phyloP scores from a whole-genome alignment of 2,329 filamentous ascomycete genomes.

The Aspergillaceae sp. region DNA sequence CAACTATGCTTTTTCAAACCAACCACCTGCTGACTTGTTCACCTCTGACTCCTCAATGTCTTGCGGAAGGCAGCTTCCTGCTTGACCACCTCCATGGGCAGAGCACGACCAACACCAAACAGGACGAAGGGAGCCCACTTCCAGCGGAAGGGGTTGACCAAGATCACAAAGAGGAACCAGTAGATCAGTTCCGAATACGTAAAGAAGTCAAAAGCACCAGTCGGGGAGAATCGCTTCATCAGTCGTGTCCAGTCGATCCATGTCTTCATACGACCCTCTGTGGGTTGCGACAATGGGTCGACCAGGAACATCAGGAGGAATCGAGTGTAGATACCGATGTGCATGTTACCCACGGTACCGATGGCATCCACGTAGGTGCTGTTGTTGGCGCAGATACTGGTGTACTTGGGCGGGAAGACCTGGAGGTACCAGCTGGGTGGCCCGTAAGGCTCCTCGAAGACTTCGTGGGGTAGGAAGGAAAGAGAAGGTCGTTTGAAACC shows the following conservation, averaged over 20 bases:
- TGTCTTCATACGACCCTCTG: constrained; percentile 64
- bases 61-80: constrained; percentile 47
- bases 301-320: constrained; percentile 79
- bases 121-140: constrained; percentile 84
- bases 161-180: constrained; percentile 74
- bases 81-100: constrained; percentile 60
- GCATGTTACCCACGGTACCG: constrained; percentile 75
- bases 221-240: constrained; percentile 62
- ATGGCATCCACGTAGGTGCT: constrained; percentile 75
- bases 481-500: constrained; percentile 69
- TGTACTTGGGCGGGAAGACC: constrained; percentile 67
- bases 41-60: constrained; percentile 18
- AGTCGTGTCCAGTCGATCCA: constrained; percentile 79
- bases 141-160: constrained; percentile 78
- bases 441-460: constrained; percentile 63
- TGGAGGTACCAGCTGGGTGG: constrained; percentile 87
- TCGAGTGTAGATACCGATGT: constrained; percentile 82
- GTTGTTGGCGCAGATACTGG: constrained; percentile 71
- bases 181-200: constrained; percentile 77
- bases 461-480: constrained; percentile 63
- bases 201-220: constrained; percentile 77
- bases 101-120: constrained; percentile 58
- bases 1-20: too few relatives aligned
- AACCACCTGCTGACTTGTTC: too few relatives aligned
- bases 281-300: constrained; percentile 66